These are phyloP conservation scores for Cystobasidiaceae sp. DNA, from an alignment of 1,284 basidiomycete species.

Conservation along the genomic window DNA sequence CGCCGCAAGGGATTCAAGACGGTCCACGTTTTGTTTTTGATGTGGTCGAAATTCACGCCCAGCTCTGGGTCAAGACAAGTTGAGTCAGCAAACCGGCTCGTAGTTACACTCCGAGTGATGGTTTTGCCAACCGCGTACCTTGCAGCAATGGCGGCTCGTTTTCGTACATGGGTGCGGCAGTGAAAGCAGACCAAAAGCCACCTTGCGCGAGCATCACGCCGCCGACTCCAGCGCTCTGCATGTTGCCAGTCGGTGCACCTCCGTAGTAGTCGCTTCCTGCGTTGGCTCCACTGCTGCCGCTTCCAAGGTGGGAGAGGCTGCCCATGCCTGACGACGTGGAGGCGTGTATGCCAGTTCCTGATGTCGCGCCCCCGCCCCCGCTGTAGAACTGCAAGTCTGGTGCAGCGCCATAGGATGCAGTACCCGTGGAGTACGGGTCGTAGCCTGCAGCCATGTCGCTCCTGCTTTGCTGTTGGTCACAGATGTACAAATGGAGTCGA, in stretches of 20 bases:
- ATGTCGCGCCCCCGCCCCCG: conserved; percentile 7
- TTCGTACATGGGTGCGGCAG: conserved; percentile 54
- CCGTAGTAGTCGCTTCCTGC: conserved; percentile 19
- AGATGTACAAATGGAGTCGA: background rate
- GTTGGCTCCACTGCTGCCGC: background rate
- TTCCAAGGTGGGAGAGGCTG: conserved; percentile 10
- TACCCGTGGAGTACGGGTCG: conserved; percentile 20
- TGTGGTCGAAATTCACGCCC: conserved; percentile 95
- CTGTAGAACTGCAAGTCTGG: conserved; percentile 32
- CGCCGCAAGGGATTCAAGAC: conserved; percentile 86
- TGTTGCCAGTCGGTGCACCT: conserved; percentile 13
- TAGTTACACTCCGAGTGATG: background rate
- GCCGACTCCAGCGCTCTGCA: conserved; percentile 24
- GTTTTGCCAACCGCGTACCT: conserved; percentile 54
- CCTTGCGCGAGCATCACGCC: conserved; percentile 29
- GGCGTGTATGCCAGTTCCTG: conserved; percentile 14
- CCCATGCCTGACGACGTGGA: conserved; percentile 26
- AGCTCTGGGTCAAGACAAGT: conserved; percentile 61
- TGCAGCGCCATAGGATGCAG: conserved; percentile 19
- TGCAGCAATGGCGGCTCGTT: conserved; percentile 87
- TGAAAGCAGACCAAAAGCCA: conserved; percentile 32
- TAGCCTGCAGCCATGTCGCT: conserved; percentile 19
- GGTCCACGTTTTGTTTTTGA: conserved; percentile 85
- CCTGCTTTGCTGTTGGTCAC: background rate
- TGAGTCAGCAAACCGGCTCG: background rate